Evolutionary conservation across 2,329 filamentous ascomycete genomes (phyloP).

Genomic region (Hirsutella minnesotensis): DNA sequence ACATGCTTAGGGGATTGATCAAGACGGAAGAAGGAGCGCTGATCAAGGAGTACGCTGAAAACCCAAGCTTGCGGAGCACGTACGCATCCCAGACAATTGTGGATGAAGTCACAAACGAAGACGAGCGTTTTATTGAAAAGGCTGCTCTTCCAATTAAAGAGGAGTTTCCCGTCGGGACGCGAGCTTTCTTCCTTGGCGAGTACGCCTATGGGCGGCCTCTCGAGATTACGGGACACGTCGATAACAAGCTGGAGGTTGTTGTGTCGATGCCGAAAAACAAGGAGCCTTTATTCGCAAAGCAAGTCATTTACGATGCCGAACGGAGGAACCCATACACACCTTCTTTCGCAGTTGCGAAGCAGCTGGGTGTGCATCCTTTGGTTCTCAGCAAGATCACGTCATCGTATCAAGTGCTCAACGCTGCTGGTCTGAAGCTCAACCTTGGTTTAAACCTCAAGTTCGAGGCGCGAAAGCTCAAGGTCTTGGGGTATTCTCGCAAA

Average conservation of each 20-base stretch:
- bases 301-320: conserved; percentile 61
- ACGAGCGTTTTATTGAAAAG: conserved; percentile 85
- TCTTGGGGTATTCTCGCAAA: conserved; percentile 88
- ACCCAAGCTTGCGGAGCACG: conserved; percentile 75
- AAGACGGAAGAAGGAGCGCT: conserved; percentile 88
- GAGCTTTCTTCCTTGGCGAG: conserved; percentile 88
- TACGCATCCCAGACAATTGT: conserved; percentile 89
- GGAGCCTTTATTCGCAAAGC: conserved; percentile 70
- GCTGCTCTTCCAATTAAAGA: conserved; percentile 79
- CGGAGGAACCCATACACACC: conserved; percentile 65
- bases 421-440: conserved; percentile 76
- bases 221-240: conserved; percentile 64
- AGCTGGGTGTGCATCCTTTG: conserved; percentile 70
- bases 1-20: conserved; percentile 81
- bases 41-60: conserved; percentile 82
- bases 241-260: conserved; percentile 66
- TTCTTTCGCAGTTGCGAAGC: conserved; percentile 77
- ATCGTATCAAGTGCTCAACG: conserved; percentile 69
- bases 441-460: conserved; percentile 95
- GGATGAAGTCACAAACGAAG: conserved; percentile 79
- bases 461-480: conserved; percentile 88
- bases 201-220: conserved; percentile 85
- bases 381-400: conserved; percentile 94
- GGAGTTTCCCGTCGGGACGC: conserved; percentile 74
- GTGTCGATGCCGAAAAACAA: conserved; percentile 60